Evolutionary conservation across 129 eudicot species (phyloP), one percentile per base, ranked within the genome.

Genomic region (Centrapalus pauciflorus): DNA sequence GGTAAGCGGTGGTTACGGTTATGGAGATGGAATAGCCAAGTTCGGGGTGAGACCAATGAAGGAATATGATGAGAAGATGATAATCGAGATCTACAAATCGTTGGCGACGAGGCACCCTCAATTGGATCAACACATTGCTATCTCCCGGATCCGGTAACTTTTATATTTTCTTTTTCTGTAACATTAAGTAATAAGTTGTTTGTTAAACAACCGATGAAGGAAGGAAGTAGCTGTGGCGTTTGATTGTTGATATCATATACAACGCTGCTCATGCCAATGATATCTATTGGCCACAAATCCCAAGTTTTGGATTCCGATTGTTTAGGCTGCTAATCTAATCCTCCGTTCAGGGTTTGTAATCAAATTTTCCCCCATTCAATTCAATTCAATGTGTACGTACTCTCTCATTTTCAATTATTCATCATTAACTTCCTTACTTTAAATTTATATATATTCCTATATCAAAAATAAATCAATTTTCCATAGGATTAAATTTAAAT

Each of bases 1-100:
- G 64, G 26, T 76, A 9, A 6, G 55, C 40, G 76, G 76, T 43
- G 75, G 64, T 2, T 64, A 25, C 17, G 70, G 77, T 7, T 70
- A 54, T 12, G 80, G 71, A 23, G 74, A 54, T 12, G 80, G 71
- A 23, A 16, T 50, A 2, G 32, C 61, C 5, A 72, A 17, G 25
- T 80, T 80, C 24, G 80, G 81, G 26, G 23, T 27, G 75, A 59
- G 30, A 46, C 75, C 77, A 30, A n/a, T 25, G 32, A 80, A 75
- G 51, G 84, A 80, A 40, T 80, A 80, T 4, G 84, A 80, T 59
- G 84, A 76, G 48, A 57, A 76, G 70, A 64, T 71, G 71, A 32
- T 80, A 3, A 51, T 70, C 40, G 81, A 76, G 71, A 80, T 80
- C 27, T 80, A 80, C 38, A 80, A 65, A 30, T 43, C 76, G 4